phyloP scores from a whole-genome alignment of 2,329 filamentous ascomycete species.

The Arthrobotrys pseudoclavata region DNA sequence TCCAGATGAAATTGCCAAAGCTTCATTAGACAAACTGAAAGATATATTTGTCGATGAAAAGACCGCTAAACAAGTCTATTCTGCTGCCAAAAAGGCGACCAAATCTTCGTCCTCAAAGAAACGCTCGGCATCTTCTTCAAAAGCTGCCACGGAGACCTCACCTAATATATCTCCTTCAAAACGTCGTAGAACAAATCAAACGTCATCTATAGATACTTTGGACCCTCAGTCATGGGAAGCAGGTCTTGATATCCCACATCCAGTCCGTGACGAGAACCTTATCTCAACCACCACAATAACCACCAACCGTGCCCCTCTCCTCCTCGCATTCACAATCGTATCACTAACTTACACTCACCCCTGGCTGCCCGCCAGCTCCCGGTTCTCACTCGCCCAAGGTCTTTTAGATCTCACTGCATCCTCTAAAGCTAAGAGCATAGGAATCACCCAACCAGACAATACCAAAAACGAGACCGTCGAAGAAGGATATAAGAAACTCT shows the following conservation, averaged over 20 bases:
- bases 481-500: constrained; percentile 51
- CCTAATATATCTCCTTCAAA: constrained; percentile 36
- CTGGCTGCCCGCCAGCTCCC: constrained; percentile 49
- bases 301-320: constrained; percentile 53
- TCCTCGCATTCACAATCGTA: constrained; percentile 52
- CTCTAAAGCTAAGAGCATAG: constrained; percentile 51
- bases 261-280: constrained; percentile 28
- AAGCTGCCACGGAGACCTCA: not conserved
- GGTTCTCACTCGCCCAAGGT: constrained; percentile 57
- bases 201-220: constrained; percentile 33
- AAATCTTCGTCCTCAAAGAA: constrained; percentile 49
- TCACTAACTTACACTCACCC: constrained; percentile 53
- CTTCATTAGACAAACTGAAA: constrained; percentile 35
- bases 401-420: constrained; percentile 54
- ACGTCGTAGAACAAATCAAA: constrained; percentile 34
- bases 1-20: constrained; percentile 46
- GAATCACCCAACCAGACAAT: constrained; percentile 44
- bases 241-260: constrained; percentile 47
- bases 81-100: constrained; percentile 43
- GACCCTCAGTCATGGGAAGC: constrained; percentile 52
- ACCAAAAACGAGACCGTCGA: constrained; percentile 22
- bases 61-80: constrained; percentile 50
- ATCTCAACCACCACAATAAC: constrained; percentile 37
- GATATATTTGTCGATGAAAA: constrained; percentile 51
- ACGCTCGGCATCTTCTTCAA: constrained; percentile 29